Evolutionary conservation across 345 rosid genomes (phyloP).

Genomic region (Sapria himalayana): DNA sequence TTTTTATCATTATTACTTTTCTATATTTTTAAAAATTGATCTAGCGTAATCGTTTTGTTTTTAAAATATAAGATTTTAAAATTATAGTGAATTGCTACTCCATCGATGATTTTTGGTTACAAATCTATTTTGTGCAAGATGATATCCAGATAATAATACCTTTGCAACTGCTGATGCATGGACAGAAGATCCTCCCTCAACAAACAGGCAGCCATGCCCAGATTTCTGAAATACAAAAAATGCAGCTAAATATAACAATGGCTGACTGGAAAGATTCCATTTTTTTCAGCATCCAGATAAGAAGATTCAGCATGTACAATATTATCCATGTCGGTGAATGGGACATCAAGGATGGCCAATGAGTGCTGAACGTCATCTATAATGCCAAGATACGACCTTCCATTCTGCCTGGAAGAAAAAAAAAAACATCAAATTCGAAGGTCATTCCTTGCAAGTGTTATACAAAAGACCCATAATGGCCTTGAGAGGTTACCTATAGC

Average conservation of each 20-base stretch:
- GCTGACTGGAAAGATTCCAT: conserved; percentile 1
- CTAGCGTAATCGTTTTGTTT: too few relatives aligned
- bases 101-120: too few relatives aligned
- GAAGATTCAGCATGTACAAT: conserved; percentile 28
- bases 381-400: conserved; percentile 67
- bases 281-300: conserved; percentile 3
- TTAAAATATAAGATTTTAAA: too few relatives aligned
- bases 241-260: too few relatives aligned
- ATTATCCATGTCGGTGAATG: conserved; percentile 64
- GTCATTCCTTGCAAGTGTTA: too few relatives aligned
- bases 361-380: conserved; percentile 44
- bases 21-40: too few relatives aligned
- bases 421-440: too few relatives aligned
- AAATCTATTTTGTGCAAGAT: too few relatives aligned
- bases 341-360: conserved; percentile 54
- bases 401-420: conserved; percentile 52
- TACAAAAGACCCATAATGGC: too few relatives aligned
- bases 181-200: conserved; percentile 76
- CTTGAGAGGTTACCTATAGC: conserved; percentile 57
- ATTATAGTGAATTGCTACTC: too few relatives aligned
- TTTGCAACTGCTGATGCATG: conserved; percentile 75
- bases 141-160: conserved; percentile 27
- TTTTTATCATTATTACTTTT: too few relatives aligned
- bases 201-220: conserved; percentile 40
- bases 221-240: conserved; percentile 27